Conservation (phyloP, 306 rosid genomes). For the Trifolium subterraneum region DNA sequence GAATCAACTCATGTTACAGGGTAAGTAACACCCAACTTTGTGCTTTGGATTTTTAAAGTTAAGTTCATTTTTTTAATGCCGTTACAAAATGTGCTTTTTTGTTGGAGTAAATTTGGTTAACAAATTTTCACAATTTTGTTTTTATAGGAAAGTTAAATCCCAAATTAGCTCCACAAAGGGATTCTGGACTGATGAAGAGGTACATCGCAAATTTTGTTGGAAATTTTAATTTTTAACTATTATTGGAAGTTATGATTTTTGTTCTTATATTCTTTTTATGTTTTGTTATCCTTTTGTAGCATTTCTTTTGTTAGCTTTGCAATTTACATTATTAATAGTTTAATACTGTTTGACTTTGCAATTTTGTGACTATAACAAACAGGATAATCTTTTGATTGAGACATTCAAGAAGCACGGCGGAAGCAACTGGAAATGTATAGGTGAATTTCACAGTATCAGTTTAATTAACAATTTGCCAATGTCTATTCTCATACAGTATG, state of each 20-base stretch:
- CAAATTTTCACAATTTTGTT: conserved; percentile 1
- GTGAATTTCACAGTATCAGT: conserved; percentile 34
- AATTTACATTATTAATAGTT: neutral
- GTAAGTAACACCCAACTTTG: conserved; percentile 38
- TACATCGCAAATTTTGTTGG: neutral
- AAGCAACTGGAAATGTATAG: conserved; percentile 63
- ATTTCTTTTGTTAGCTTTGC: neutral
- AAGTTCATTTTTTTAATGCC: neutral
- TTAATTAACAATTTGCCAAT: neutral
- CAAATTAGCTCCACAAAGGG: conserved; percentile 45
- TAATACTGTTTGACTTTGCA: conserved; percentile 26
- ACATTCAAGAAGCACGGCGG: conserved; percentile 53
- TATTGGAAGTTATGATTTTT: neutral
- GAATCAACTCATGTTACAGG: conserved; percentile 34
- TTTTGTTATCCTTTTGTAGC: neutral
- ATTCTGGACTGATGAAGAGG: conserved; percentile 66
- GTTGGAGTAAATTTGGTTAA: neutral
- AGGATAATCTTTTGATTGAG: conserved; percentile 61
- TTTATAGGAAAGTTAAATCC: conserved; percentile 46
- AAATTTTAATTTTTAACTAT: neutral
- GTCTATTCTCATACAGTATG: neutral
- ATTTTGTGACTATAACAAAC: conserved; percentile 40
- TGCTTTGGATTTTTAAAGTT: neutral
- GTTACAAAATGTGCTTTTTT: neutral
- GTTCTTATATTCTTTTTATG: neutral